Conservation (phyloP, 805 yeast species). For the Suhomyces sp. region DNA sequence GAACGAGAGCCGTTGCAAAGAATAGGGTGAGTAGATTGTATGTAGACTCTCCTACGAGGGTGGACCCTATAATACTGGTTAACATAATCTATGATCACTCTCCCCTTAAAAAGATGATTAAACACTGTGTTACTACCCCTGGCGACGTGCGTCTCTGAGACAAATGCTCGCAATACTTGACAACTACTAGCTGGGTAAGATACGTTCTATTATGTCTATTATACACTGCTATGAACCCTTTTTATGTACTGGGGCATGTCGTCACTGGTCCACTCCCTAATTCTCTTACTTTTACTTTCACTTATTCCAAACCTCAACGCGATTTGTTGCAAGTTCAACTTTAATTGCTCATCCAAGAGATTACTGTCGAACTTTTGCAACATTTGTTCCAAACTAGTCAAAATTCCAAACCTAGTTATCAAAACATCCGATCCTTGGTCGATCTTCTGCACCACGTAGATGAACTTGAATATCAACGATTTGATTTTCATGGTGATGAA, state of each 20-base stretch:
- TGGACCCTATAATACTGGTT: too few species aligned
- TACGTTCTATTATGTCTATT: background rate
- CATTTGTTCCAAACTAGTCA: constrained; percentile 22
- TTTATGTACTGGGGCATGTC: constrained; percentile 49
- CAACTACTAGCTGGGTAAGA: background rate
- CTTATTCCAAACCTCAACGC: constrained; percentile 43
- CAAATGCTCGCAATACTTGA: too few species aligned
- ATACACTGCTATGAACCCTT: constrained; percentile 16
- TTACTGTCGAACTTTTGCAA: constrained; percentile 6
- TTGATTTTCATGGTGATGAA: constrained; percentile 41
- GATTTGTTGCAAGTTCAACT: constrained; percentile 45
- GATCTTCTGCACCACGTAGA: constrained; percentile 48
- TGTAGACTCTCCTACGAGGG: too few species aligned
- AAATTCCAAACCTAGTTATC: constrained; percentile 52
- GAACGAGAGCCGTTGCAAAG: too few species aligned
- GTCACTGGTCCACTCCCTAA: constrained; percentile 57
- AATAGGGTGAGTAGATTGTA: too few species aligned
- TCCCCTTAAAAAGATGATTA: background rate
- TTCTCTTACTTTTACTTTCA: constrained; percentile 48
- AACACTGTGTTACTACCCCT: background rate
- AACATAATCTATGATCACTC: too few species aligned
- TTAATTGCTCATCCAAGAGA: constrained; percentile 25
- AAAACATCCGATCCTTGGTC: constrained; percentile 58
- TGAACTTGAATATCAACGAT: constrained; percentile 36
- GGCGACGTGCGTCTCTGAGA: background rate